Evolutionary conservation across 495 filamentous ascomycete species (phyloP), one percentile per base, ranked within the genome.

Genomic region (Trichoderma gamsii): DNA sequence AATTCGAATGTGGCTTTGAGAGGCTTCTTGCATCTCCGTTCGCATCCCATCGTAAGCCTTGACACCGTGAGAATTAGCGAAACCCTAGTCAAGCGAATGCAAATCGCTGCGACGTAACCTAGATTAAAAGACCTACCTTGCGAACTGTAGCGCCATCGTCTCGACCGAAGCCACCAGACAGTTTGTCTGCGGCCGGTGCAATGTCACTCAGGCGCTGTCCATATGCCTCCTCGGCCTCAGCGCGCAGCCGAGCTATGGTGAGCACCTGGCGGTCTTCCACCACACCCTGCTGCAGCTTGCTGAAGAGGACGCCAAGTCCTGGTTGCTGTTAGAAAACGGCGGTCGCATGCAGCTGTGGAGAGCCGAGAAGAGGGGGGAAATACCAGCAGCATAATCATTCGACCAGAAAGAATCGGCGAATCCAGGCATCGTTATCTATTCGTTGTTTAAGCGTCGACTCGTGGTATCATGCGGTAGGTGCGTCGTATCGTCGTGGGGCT

Each of bases 351-450:
- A 18, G 68, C 29, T 51, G 68, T 49, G 52, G 59, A 52, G 64
- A 27, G 44, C 64, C 51, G 35, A n/a, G 49, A 16, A 16, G 56
- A 44, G 25, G 44, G 35, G 35, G 35, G 67, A 75, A 85, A 78
- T 78, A 90, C 88, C 93, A 78, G 89, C 89, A 71, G 93, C 91
- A 79, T 97, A 97, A 81, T 97, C 93, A 72, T 86, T 86, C 68
- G 92, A 93, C 93, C 93, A 97, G 79, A 97, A 97, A 7, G 93
- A 96, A 80, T 94, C 92, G 70, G 92, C 87, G 79, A 97, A 97
- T 51, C 90, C 86, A 70, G 90, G 89, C 92, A 94, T 94, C 69
- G 74, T 78, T 13, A 38, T 16, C 29, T 38, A 69, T 23, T 18
- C 23, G 56, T 11, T 15, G 9, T 46, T 18, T 11, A 43, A 49